Conservation (phyloP, 257 asterid species). For the Nicotiana tabacum region DNA sequence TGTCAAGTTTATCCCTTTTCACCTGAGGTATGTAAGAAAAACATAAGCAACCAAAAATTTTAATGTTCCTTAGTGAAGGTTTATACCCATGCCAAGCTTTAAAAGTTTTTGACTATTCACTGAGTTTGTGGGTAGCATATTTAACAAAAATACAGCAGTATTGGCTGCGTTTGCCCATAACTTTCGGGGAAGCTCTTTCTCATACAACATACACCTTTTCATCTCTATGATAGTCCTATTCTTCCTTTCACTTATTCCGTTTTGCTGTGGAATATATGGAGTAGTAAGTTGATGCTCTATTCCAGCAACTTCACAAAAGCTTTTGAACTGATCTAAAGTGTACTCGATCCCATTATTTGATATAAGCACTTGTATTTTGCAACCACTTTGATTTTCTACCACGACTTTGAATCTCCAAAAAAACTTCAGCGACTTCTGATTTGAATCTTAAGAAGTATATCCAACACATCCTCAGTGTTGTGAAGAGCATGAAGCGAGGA, state of each 20-base stretch:
- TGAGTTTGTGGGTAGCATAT: neutral
- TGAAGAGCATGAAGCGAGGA: too few species aligned
- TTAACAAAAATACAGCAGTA: neutral
- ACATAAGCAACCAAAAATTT: neutral
- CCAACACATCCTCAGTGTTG: neutral
- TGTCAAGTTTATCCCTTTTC: neutral
- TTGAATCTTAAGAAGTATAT: neutral
- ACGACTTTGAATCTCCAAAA: neutral
- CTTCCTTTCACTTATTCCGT: neutral
- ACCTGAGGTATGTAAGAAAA: neutral
- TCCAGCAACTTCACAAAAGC: neutral
- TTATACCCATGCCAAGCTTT: neutral
- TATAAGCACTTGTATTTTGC: neutral
- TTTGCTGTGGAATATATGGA: neutral
- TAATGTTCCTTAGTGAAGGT: neutral
- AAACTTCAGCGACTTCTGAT: neutral
- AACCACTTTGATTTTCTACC: slow-evolving; percentile 1
- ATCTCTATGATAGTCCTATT: neutral
- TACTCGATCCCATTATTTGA: neutral
- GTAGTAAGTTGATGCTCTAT: slow-evolving; percentile 12
- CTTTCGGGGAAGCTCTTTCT: neutral
- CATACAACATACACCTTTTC: neutral
- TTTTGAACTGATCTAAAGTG: neutral
- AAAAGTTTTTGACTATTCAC: neutral
- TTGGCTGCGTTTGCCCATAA: neutral